Evolutionary conservation across 805 yeast species (phyloP), one percentile per base, ranked within the genome.

Genomic region (Naumovozyma baii): DNA sequence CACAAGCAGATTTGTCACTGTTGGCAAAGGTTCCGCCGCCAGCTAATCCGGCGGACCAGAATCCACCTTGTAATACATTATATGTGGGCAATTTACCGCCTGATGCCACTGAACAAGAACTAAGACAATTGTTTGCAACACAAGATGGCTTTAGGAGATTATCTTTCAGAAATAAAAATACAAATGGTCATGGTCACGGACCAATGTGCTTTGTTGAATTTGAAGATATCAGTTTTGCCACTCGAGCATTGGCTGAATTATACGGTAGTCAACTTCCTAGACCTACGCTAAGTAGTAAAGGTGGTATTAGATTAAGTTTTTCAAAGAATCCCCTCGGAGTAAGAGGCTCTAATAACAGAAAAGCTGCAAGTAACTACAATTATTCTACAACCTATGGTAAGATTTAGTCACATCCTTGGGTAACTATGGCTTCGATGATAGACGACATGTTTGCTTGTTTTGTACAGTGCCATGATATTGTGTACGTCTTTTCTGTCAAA

Each of bases 201-300:
- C 97, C 97, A 37, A 88, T 88, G 96, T 88, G 97, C 62, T 88
- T 88, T 69, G 97, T 88, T 37, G 97, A 88, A 66, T 88, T 88
- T 65, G 96, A 90, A 51, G 95, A 87, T 57, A 94, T 88, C 39
- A 78, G 81, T 1, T 81, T 76, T 61, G 96, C 96, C 1, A 85
- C 96, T 2, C 70, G 83, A 49, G 95, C 96, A 0, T 69, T 88
- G 44, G 94, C 94, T 25, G 95, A 87, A 61, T 66, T 88, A 38
- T 90, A 88, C 57, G 97, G 97, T 10, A 71, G 88, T 45, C 84
- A 90, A 4, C 69, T 90, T 51, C 92, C 94, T 14, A 39, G 95
- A 53, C 73, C 82, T 7, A 60, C 70, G 33, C 69, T 44, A 5
- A 51, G 48, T 22, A 53, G 45, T 37, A 88, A 90, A 59, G 96